A percentile compares a stretch with the other conserved stretches of the same genome.
Conservation (phyloP, 2,329 filamentous ascomycete genomes). For the Scytalidium sp. region DNA sequence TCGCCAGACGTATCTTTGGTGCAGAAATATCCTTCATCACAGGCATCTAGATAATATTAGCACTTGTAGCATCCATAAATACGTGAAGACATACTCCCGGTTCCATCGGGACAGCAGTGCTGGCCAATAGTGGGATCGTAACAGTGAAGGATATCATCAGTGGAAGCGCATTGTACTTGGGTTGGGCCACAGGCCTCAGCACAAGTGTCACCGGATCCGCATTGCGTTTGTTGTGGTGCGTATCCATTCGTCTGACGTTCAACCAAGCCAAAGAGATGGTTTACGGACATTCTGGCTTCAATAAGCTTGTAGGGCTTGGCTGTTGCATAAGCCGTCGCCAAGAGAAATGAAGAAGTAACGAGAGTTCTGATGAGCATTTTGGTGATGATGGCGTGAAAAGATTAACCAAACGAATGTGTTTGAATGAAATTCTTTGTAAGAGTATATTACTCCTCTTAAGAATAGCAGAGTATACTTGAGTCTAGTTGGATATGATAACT, state of each 20-base stretch:
- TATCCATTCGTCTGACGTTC: constrained; percentile 46
- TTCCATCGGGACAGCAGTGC: constrained; percentile 54
- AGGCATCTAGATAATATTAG: constrained; percentile 46
- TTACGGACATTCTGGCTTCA: constrained; percentile 31
- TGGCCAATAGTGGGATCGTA: constrained; percentile 50
- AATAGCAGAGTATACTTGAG: neutral
- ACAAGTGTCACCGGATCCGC: constrained; percentile 49
- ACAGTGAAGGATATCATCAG: constrained; percentile 52
- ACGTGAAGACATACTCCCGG: constrained; percentile 48
- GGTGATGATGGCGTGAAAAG: neutral
- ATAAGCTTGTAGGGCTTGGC: constrained; percentile 32
- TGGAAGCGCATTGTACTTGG: constrained; percentile 47
- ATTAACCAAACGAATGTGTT: constrained; percentile 9
- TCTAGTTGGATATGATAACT: neutral
- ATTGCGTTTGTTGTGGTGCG: constrained; percentile 45
- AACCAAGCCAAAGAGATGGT: constrained; percentile 37
- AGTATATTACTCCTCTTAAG: neutral
- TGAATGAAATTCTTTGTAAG: neutral
- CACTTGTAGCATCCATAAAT: neutral
- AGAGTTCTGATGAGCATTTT: constrained; percentile 29
- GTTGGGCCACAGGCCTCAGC: constrained; percentile 51
- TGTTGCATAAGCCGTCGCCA: constrained; percentile 27
- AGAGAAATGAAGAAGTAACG: constrained; percentile 16
- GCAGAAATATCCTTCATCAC: constrained; percentile 61
- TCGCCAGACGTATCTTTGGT: constrained; percentile 46